Evolutionary conservation across 179 eudicot genomes (phyloP), one percentile per base, ranked within the genome.

Genomic region (Spinacia oleracea): DNA sequence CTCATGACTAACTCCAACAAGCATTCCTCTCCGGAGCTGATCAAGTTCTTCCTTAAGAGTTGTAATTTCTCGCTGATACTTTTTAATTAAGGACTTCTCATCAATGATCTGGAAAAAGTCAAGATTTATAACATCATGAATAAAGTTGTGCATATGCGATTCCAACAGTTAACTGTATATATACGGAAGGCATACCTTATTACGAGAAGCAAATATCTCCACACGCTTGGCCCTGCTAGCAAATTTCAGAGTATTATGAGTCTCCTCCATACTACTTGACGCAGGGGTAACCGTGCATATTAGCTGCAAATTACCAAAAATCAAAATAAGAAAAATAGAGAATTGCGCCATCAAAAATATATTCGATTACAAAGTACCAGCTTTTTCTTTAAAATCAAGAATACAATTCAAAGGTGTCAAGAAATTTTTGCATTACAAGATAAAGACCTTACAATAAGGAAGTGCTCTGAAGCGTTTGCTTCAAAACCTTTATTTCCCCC

Each of bases 201-300:
- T 96, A 55, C 97, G 97, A 10, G 98, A 94, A 81, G 99, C 97
- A 87, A 78, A 84, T 51, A 94, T 96, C 86, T 94, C 99, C 45
- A 96, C 99, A 78, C 95, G 91, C 77, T 96, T 96, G 18, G 98
- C 98, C 88, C 99, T 88, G 90, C 97, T 94, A 20, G 99, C 99
- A 87, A 96, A 96, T 78, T 96, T 96, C 55, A 96, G 80, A 59
- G 99, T 96, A 81, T 96, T 96, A 74, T 96, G 99, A 43, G 99
- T 96, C 84, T 96, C 99, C 88, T 96, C 99, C 93, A 88, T 89
- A 79, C 91, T 94, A 81, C 99, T 96, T 31, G 99, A 94, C 77
- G 99, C 99, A 40, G 99, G 99, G 76, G 99, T 96, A 63, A 96
- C 84, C 25, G 97, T 96, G 87, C 99, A 96, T 73, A 96, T 96